A percentile compares a stretch with the other conserved stretches of the same genome.
phyloP scores from a whole-genome alignment of 305 asterid species.

The Striga hermonthica region DNA sequence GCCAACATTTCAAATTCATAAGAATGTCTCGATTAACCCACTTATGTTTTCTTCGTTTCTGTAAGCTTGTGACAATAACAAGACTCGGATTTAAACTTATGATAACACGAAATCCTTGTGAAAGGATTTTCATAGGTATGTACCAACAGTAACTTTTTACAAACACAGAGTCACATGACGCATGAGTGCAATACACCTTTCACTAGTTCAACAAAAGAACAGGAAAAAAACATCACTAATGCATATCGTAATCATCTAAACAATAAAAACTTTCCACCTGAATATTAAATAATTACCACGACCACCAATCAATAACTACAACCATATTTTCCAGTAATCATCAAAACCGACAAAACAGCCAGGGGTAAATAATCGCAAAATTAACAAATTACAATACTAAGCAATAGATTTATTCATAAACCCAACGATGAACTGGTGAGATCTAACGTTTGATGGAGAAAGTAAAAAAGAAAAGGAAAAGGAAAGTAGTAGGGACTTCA shows the following conservation, averaged over 20 bases:
- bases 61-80: not conserved
- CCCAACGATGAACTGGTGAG: constrained; percentile 26
- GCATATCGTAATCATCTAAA: not conserved
- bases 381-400: not conserved
- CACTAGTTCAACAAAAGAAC: constrained; percentile 15
- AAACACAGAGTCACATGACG: not conserved
- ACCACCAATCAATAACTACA: not conserved
- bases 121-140: no score
- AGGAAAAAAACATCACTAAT: not conserved
- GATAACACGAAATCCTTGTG: no score
- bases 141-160: not conserved
- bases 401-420: constrained; percentile 4
- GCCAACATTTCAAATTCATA: not conserved
- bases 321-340: not conserved
- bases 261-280: constrained; percentile 13
- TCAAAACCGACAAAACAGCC: constrained; percentile 12
- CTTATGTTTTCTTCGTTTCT: constrained; percentile 3
- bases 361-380: constrained; percentile 18
- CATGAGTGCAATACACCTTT: constrained; percentile 15
- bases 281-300: not conserved
- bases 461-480: constrained; percentile 1
- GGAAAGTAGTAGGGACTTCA: no score
- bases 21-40: constrained; percentile 8
- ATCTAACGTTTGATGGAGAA: constrained; percentile 27
- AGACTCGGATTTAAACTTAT: no score